Conservation (phyloP, 2,329 filamentous ascomycete species). For the Metarhizium humberi region DNA sequence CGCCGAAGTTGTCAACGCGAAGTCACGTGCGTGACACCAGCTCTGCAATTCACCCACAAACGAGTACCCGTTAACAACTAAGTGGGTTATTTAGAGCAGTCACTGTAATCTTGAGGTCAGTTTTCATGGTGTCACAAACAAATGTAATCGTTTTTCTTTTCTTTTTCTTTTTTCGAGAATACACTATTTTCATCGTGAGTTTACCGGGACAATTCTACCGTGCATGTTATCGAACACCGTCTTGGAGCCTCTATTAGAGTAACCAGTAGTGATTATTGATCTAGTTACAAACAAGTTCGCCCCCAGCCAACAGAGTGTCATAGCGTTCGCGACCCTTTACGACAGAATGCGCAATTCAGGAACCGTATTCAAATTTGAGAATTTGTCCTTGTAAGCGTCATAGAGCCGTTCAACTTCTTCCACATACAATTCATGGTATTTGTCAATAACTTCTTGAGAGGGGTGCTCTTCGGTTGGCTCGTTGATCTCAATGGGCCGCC, state of each 20-base stretch:
- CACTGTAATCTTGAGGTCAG: too few relatives aligned
- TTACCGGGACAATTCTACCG: too few relatives aligned
- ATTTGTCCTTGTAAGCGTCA: slow-evolving; percentile 70
- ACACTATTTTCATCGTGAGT: too few relatives aligned
- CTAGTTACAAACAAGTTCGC: background rate
- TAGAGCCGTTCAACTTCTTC: slow-evolving; percentile 64
- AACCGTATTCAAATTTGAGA: slow-evolving; percentile 46
- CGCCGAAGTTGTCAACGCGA: slow-evolving; percentile 3
- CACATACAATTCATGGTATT: slow-evolving; percentile 72
- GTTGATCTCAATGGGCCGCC: slow-evolving; percentile 65
- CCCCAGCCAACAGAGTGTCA: background rate
- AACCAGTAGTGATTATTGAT: background rate
- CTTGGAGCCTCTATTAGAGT: too few relatives aligned
- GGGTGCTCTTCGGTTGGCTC: slow-evolving; percentile 49
- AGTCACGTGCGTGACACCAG: slow-evolving; percentile 8
- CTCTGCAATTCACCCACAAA: background rate
- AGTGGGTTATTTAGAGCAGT: too few relatives aligned
- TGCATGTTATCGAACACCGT: too few relatives aligned
- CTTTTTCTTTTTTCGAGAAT: too few relatives aligned
- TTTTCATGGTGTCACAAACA: too few relatives aligned
- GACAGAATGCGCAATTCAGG: slow-evolving; percentile 61
- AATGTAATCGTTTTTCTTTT: too few relatives aligned
- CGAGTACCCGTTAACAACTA: too few relatives aligned
- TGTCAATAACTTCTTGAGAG: slow-evolving; percentile 65
- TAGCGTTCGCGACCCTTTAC: slow-evolving; percentile 18